Evolutionary conservation across 108 stramenopile species (phyloP).

Genomic region (Pseudonitzschia multiseries): DNA sequence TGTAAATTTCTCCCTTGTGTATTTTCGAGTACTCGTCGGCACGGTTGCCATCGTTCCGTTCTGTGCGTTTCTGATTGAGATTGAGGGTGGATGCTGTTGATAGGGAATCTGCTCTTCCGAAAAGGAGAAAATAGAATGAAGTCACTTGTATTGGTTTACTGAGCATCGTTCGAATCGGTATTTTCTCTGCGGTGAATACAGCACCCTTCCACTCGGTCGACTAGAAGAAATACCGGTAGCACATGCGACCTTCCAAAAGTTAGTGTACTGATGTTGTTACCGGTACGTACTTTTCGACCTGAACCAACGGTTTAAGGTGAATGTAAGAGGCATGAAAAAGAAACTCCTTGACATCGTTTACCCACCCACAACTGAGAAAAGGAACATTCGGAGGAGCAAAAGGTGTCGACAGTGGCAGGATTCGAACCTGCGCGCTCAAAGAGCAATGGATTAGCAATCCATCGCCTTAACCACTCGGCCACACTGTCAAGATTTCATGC

Average conservation of each 20-base stretch:
- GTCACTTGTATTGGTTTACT: not conserved
- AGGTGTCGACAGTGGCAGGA: slow-evolving; percentile 30
- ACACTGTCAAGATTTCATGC: slow-evolving; percentile 54
- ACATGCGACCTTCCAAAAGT: too few species aligned
- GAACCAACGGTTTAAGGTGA: too few species aligned
- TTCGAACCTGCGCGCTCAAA: slow-evolving; percentile 74
- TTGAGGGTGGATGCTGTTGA: not conserved
- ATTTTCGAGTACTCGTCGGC: slow-evolving; percentile 8
- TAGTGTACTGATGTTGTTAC: too few species aligned
- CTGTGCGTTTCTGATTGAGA: not conserved
- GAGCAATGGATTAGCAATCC: slow-evolving; percentile 90
- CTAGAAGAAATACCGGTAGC: too few species aligned
- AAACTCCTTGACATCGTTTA: too few species aligned
- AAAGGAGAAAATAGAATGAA: not conserved
- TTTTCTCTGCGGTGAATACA: too few species aligned
- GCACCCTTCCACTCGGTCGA: too few species aligned
- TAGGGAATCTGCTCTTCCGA: not conserved
- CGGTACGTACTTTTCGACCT: too few species aligned
- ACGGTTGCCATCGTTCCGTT: not conserved
- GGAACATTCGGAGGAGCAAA: not conserved
- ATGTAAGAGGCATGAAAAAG: too few species aligned
- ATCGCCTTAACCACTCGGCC: slow-evolving; percentile 94
- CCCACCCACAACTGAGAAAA: too few species aligned
- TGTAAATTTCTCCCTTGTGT: slow-evolving; percentile 2
- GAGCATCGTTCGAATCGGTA: too few species aligned